Base-by-base conservation (phyloP, 1,139 yeast species). In the Kluyveromyces sp. region DNA sequence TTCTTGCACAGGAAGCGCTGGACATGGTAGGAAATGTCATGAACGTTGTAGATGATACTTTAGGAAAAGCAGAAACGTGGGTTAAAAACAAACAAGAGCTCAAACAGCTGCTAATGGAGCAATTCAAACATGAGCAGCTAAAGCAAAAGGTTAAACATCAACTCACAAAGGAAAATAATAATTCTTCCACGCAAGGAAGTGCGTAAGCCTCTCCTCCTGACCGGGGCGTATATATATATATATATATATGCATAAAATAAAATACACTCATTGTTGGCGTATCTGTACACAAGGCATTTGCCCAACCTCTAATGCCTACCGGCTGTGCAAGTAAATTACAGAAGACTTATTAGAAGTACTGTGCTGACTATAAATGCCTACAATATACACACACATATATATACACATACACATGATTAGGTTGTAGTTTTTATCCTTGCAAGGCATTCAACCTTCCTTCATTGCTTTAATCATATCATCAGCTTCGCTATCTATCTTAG, bases 401-500 rank as follows among this genome's bases (percentile, higher is more conserved):
- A 15, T 15, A 15, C 2, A 15, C 21, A 15, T 15, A 15, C 21
- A 15, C 21, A 15, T 41, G 30, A 2, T 10, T 39, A 15, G 10
- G n/a, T 31, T 34, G 7, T n/a, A 35, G 26, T 3, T 15, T 2
- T 60, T 61, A 84, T 53, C 81, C 85, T 64, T 90, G 97, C 51
- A 92, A 69, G 0, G 97, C 97, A 59, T 75, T 81, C 47, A 92
- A 72, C 49, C 97, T 71, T 90, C 92, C 53, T 96, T 75, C 97
- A 92, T 92, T 57, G 82, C 90, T 56, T 80, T 81, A 50, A 92
- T 70, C 57, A 87, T 77, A 50, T 77, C 82, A 52, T 78, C 84
- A 53, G 86, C 94, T 46, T 81, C 89, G 39, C 79, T 87, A 37
- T 76, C 83, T 25, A 71, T 83, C 49, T 78, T 79, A 50, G 84